Base-by-base conservation (phyloP, 805 yeast species). In the Kodamaea lidongshanica region DNA sequence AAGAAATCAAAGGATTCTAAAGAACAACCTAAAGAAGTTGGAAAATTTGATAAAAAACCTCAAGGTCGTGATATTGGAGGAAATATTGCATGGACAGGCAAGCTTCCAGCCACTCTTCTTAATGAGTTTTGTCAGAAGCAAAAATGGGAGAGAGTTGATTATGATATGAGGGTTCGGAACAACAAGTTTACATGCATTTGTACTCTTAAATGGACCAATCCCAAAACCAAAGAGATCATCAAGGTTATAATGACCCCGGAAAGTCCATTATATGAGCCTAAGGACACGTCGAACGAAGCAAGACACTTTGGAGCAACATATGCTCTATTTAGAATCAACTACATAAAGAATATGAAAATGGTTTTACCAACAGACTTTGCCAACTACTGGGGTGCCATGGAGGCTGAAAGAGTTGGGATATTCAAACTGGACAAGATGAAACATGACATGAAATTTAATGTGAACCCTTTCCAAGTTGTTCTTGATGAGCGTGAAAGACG, bases 41-140 rank as follows among this genome's bases (percentile, higher is more conserved):
- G n/a, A n/a, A n/a, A n/a, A n/a, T n/a, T n/a, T n/a, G n/a, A n/a
- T n/a, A n/a, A n/a, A n/a, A n/a, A n/a, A n/a, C n/a, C n/a, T n/a
- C n/a, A n/a, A 35, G 70, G 70, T 3, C 40, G 57, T 17, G 65
- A 53, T 12, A 54, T 65, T 17, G 69, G 67, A 9, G 78, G 81
- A 10, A 71, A 80, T 20, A 61, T 77, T 25, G 85, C 89, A 16
- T 87, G 96, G 96, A 87, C 96, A 0, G 98, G 98, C 1, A 89
- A 89, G 46, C 63, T 89, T 10, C 97, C 98, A 0, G 86, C 83
- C 3, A 77, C 92, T 0, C 56, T 89, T 11, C 67, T 89, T 4
- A 85, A 85, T 46, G 98, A 89, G 48, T 79, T 77, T 40, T 82
- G 92, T 39, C 96, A 85, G 52, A 82, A 79, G 50, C 76, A 72